Evolutionary conservation across 2,329 filamentous ascomycete species (phyloP).

Genomic region (Geoglossum cookeanum): DNA sequence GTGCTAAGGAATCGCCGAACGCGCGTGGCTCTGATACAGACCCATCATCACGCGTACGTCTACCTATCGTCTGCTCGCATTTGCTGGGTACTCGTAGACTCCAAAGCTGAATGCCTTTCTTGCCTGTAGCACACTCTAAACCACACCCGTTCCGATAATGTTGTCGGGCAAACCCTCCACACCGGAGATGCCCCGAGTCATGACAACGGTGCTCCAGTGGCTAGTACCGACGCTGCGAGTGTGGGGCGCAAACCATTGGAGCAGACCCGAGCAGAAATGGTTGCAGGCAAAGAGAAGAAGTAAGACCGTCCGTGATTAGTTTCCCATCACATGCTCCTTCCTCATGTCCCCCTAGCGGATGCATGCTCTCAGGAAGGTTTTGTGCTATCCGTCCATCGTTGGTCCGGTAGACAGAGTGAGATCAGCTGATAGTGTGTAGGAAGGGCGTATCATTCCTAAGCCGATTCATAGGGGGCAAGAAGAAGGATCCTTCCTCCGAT

Average conservation of each 20-base stretch:
- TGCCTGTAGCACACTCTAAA: slow-evolving; percentile 38
- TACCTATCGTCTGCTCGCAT: slow-evolving; percentile 5
- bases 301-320: not conserved
- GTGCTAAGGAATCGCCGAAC: slow-evolving; percentile 8
- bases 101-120: slow-evolving; percentile 5
- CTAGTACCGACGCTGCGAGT: slow-evolving; percentile 15
- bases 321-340: not conserved
- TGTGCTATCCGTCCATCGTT: not conserved
- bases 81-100: not conserved
- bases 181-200: slow-evolving; percentile 21
- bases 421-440: slow-evolving; percentile 24
- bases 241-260: not conserved
- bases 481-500: slow-evolving; percentile 39
- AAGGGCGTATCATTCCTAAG: slow-evolving; percentile 85
- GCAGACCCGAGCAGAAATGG: not conserved
- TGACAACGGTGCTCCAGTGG: slow-evolving; percentile 8
- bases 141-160: slow-evolving; percentile 44
- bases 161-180: slow-evolving; percentile 36
- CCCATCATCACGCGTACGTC: slow-evolving; percentile 45
- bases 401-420: not conserved
- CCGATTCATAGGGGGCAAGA: slow-evolving; percentile 63
- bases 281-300: not conserved
- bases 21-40: slow-evolving; percentile 29
- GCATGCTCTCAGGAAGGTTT: not conserved
- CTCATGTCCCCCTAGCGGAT: too few relatives aligned